phyloP scores from a whole-genome alignment of 495 filamentous ascomycete genomes.

The Hyaloscypha hepaticicola region DNA sequence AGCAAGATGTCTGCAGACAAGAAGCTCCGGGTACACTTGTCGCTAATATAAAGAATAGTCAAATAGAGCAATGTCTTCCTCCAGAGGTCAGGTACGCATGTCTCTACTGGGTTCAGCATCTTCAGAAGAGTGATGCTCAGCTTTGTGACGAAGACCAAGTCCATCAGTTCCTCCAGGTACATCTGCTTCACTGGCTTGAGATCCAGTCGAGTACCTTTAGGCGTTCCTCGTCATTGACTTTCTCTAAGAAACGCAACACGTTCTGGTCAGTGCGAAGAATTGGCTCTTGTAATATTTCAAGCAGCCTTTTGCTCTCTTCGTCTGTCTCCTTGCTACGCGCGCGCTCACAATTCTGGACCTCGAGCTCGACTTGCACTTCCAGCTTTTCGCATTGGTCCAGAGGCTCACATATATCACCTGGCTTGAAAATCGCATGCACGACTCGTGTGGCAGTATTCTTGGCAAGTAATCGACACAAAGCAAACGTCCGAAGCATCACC shows the following conservation, averaged over 20 bases:
- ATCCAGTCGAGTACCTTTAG: constrained; percentile 31
- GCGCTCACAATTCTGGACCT: constrained; percentile 10
- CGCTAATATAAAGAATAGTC: too few species aligned
- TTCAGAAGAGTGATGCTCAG: too few species aligned
- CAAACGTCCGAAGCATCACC: neutral
- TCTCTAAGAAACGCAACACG: constrained; percentile 14
- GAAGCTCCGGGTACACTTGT: too few species aligned
- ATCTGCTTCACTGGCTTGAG: too few species aligned
- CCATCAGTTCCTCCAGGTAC: too few species aligned
- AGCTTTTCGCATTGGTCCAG: constrained; percentile 6
- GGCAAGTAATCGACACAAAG: constrained; percentile 2
- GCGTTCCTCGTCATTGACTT: constrained; percentile 18
- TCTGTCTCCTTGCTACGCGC: constrained; percentile 7
- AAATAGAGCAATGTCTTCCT: too few species aligned
- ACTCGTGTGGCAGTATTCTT: constrained; percentile 10
- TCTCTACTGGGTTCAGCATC: too few species aligned
- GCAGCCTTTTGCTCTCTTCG: constrained; percentile 6
- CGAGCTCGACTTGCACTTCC: constrained; percentile 2
- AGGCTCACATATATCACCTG: constrained; percentile 3
- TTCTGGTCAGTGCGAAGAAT: constrained; percentile 17
- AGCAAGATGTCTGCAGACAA: too few species aligned
- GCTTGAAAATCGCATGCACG: constrained; percentile 2
- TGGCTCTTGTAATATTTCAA: constrained; percentile 9
- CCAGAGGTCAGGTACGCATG: too few species aligned
- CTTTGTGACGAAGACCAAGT: too few species aligned